Conservation (phyloP, 768 basidiomycete species). For the Serendipita indica region DNA sequence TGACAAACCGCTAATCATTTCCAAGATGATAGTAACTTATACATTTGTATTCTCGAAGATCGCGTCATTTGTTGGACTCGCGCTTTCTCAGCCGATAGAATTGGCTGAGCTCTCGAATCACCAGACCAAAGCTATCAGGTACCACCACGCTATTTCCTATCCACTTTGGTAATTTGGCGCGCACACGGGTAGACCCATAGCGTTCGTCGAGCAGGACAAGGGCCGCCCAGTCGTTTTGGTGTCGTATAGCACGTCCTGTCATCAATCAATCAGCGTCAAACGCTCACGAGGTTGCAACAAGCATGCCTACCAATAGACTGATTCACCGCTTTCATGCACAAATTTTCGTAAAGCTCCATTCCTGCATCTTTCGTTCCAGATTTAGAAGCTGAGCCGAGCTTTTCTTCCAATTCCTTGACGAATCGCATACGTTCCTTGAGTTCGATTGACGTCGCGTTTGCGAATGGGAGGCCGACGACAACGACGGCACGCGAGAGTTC, state of each 20-base stretch:
- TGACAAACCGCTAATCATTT: not conserved
- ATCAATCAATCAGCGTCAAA: not conserved
- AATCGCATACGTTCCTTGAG: constrained; percentile 85
- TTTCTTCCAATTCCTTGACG: constrained; percentile 45
- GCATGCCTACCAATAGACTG: constrained; percentile 73
- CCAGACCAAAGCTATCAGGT: constrained; percentile 54
- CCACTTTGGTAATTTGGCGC: constrained; percentile 80
- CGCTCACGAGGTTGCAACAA: not conserved
- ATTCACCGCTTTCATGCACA: constrained; percentile 91
- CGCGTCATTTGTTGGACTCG: not conserved
- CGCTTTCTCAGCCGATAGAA: constrained; percentile 40
- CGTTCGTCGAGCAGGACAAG: constrained; percentile 77
- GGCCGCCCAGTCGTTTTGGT: constrained; percentile 81
- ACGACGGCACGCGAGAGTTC: constrained; percentile 74
- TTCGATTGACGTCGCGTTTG: constrained; percentile 82
- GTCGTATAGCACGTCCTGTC: constrained; percentile 89
- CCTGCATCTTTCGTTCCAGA: constrained; percentile 47
- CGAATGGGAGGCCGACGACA: constrained; percentile 82
- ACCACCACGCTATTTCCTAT: constrained; percentile 49
- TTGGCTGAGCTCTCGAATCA: constrained; percentile 46
- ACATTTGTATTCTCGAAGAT: not conserved
- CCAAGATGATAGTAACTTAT: not conserved
- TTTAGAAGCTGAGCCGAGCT: constrained; percentile 22
- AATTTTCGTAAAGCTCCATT: constrained; percentile 74
- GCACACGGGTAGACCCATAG: constrained; percentile 54